Conservation (phyloP, 768 basidiomycete genomes). For the Mycena alexandri region DNA sequence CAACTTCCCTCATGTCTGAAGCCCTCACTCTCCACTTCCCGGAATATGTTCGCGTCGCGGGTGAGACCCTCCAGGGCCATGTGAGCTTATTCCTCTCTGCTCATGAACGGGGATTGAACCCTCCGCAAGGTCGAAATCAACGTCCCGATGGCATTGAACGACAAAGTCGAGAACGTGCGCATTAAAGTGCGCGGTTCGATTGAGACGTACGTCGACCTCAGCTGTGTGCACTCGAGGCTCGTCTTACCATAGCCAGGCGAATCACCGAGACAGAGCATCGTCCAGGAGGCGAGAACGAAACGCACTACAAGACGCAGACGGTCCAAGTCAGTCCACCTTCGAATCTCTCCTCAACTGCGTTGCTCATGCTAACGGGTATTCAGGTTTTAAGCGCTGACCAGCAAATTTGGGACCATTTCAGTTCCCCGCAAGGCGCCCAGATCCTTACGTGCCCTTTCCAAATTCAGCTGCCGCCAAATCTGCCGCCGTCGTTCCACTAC, state of each 20-base stretch:
- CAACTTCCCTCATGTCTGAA: constrained; percentile 25
- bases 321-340: constrained; percentile 8
- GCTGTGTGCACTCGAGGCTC: background rate
- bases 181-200: constrained; percentile 36
- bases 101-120: no score
- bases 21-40: constrained; percentile 30
- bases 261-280: constrained; percentile 25
- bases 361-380: background rate
- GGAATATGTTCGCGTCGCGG: constrained; percentile 34
- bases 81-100: no score
- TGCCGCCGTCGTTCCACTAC: constrained; percentile 33
- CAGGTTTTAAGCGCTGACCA: constrained; percentile 30
- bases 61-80: constrained; percentile 32
- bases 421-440: constrained; percentile 10
- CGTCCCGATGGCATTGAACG: constrained; percentile 14
- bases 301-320: constrained; percentile 26
- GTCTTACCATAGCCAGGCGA: constrained; percentile 11
- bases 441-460: constrained; percentile 31
- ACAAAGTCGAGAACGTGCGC: constrained; percentile 35
- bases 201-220: constrained; percentile 29
- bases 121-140: no score
- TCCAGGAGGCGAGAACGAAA: constrained; percentile 17
- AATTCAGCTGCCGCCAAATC: constrained; percentile 22
- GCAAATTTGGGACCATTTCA: constrained; percentile 35
- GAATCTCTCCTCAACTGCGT: no score